Base-by-base conservation (phyloP, 108 stramenopile genomes). In the Discostella pseudostelligera region DNA sequence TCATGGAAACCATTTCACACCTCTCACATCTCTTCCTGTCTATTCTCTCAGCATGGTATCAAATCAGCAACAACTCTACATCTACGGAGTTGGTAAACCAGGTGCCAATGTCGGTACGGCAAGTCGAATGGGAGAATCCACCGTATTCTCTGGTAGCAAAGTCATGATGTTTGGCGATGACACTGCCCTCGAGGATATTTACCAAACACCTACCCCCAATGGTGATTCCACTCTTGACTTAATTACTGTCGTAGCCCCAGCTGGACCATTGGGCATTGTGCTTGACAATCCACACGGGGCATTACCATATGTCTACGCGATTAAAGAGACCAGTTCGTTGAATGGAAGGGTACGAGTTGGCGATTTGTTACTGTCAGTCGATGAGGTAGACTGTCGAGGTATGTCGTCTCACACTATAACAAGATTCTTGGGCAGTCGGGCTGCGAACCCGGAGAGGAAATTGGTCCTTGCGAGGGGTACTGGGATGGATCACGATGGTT, bases 191-290 rank as follows among this genome's bases (percentile, higher is more conserved):
- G 77, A 78, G 47, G 69, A 78, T 39, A 59, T 68, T 11, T 78
- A 78, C 24, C 37, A 56, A 20, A 36, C 35, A 13, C 28, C 48
- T 4, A 26, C n/a, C 25, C 29, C 51, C 32, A 59, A 69, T 25
- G 63, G 66, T 12, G 65, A 71, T 8, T 50, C 46, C 47, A 47
- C 56, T 26, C 60, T 62, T 5, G 56, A 81, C 49, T 39, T 69
- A n/a, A 2, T 81, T 1, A 62, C 59, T 12, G 75, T 81, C 20
- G 71, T 77, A 12, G 75, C 75, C 22, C 80, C 80, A 1, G 40
- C 67, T 43, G 93, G 93, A 26, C 89, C 87, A 59, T 69, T 94
- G 42, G 93, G 93, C 2, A 85, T 94, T 72, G 93, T 94, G 8
- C 87, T 94, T 65, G 90, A 94, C 43, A 92, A 90, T 29, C 88